Conservation (phyloP, 352 stramenopile genomes). For the Phytophthora tubulina region DNA sequence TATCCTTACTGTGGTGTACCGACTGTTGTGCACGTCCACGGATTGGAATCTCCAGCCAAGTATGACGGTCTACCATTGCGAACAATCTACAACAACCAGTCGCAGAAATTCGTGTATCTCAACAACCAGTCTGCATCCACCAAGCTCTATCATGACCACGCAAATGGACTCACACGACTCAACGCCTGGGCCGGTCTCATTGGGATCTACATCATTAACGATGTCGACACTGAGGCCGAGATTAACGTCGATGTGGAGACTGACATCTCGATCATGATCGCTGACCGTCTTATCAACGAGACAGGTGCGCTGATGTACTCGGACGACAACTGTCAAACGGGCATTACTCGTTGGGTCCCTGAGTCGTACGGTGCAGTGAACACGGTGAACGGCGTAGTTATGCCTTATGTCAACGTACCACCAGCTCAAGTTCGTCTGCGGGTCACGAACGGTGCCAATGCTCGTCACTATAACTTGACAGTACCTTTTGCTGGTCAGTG, state of each 20-base stretch:
- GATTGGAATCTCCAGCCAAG: slow-evolving; percentile 69
- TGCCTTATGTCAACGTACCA: slow-evolving; percentile 73
- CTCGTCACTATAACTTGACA: slow-evolving; percentile 80
- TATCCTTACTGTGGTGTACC: slow-evolving; percentile 78
- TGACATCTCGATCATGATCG: slow-evolving; percentile 68
- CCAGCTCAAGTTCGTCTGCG: slow-evolving; percentile 70
- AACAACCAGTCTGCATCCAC: slow-evolving; percentile 79
- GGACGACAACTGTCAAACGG: slow-evolving; percentile 62
- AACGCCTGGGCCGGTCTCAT: slow-evolving; percentile 74
- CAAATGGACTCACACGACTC: slow-evolving; percentile 69
- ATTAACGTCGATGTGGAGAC: slow-evolving; percentile 67
- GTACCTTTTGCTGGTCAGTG: slow-evolving; percentile 74
- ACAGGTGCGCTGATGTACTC: slow-evolving; percentile 71
- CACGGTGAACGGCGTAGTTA: slow-evolving; percentile 73
- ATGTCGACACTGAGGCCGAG: slow-evolving; percentile 53
- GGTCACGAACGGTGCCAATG: slow-evolving; percentile 66
- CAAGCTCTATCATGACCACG: slow-evolving; percentile 83
- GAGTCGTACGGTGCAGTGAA: slow-evolving; percentile 75
- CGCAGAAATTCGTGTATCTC: slow-evolving; percentile 56
- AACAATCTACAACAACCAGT: slow-evolving; percentile 80
- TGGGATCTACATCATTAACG: slow-evolving; percentile 69
- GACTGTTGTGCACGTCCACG: slow-evolving; percentile 68
- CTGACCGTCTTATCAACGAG: slow-evolving; percentile 61
- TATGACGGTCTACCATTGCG: slow-evolving; percentile 67
- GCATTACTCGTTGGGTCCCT: slow-evolving; percentile 61